These are phyloP conservation scores for Lunularia cruciata DNA, from an alignment of 225 moss, liverwort and hornwort species.

Conservation along the genomic window DNA sequence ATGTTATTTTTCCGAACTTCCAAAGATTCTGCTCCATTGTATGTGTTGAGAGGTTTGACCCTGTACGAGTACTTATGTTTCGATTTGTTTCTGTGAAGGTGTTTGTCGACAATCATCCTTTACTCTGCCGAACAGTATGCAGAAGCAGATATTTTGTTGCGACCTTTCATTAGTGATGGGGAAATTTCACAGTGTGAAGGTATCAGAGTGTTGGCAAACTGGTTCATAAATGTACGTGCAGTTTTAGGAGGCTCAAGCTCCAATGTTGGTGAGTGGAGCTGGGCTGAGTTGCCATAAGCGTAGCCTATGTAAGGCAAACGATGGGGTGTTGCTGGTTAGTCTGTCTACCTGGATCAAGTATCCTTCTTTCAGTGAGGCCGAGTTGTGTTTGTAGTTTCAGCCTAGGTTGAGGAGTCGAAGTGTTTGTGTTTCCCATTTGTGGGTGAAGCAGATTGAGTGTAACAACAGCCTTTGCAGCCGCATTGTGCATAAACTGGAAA, in stretches of 20 bases:
- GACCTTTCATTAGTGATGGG: slow-evolving; percentile 19
- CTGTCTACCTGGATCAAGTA: slow-evolving; percentile 73
- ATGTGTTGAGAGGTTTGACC: too few relatives aligned
- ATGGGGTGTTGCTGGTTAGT: slow-evolving; percentile 83
- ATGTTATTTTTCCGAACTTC: background rate
- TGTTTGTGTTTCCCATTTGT: slow-evolving; percentile 35
- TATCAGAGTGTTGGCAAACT: slow-evolving; percentile 28
- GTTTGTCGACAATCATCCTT: too few relatives aligned
- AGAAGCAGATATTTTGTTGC: background rate
- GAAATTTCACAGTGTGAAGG: slow-evolving; percentile 27
- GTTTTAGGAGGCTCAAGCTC: slow-evolving; percentile 40
- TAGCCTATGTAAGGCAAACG: slow-evolving; percentile 33
- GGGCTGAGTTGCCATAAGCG: slow-evolving; percentile 33
- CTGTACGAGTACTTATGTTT: too few relatives aligned
- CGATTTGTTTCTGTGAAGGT: too few relatives aligned
- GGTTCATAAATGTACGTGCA: slow-evolving; percentile 23
- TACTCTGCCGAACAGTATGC: too few relatives aligned
- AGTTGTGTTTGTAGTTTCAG: slow-evolving; percentile 49
- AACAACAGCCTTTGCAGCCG: slow-evolving; percentile 22
- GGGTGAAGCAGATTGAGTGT: slow-evolving; percentile 34
- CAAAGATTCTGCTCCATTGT: slow-evolving; percentile 7
- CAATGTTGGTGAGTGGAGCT: slow-evolving; percentile 30
- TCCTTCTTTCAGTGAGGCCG: slow-evolving; percentile 46
- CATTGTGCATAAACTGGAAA: slow-evolving; percentile 27
- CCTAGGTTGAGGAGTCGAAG: slow-evolving; percentile 25